phyloP scores from a whole-genome alignment of 2,329 filamentous ascomycete species.

The Leptographium wingfieldii region DNA sequence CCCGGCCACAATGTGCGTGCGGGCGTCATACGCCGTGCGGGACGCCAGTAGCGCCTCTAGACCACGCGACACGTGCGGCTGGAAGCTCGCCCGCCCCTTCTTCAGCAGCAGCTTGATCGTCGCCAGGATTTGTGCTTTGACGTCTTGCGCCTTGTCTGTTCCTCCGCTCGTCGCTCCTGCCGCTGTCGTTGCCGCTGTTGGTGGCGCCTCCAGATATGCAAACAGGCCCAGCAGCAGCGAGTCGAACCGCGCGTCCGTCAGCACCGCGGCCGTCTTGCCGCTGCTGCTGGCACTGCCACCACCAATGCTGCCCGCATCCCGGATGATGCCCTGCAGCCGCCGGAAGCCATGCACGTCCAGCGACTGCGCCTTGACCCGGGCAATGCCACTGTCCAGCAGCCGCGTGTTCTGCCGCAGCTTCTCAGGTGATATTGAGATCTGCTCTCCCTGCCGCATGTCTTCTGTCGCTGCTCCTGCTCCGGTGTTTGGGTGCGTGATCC shows the following conservation, averaged over 20 bases:
- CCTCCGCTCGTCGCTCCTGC: conserved; percentile 2
- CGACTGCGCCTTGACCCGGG: conserved; percentile 55
- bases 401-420: conserved; percentile 45
- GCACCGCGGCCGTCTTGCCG: conserved; percentile 21
- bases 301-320: conserved; percentile 28
- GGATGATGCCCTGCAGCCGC: conserved; percentile 61
- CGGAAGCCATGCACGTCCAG: conserved; percentile 76
- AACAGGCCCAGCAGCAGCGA: conserved; percentile 56
- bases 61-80: conserved; percentile 53
- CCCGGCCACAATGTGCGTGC: conserved; percentile 60
- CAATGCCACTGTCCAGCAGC: conserved; percentile 61
- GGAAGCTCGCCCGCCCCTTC: conserved; percentile 52
- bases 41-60: conserved; percentile 55
- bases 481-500: too few relatives aligned
- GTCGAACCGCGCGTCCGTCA: conserved; percentile 56
- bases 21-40: conserved; percentile 52
- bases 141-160: conserved; percentile 54
- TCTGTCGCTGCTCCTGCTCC: conserved; percentile 7
- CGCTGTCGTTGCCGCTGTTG: conserved; percentile 27
- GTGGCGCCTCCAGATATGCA: conserved; percentile 54
- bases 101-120: conserved; percentile 63
- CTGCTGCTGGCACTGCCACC: background rate
- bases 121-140: conserved; percentile 62
- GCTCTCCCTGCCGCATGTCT: background rate
- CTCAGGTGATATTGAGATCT: conserved; percentile 28